A percentile compares a stretch with the other conserved stretches of the same genome.
These are phyloP conservation scores for Myriosclerotinia curreyana DNA, from an alignment of 2,329 filamentous ascomycete genomes.

Conservation along the genomic window DNA sequence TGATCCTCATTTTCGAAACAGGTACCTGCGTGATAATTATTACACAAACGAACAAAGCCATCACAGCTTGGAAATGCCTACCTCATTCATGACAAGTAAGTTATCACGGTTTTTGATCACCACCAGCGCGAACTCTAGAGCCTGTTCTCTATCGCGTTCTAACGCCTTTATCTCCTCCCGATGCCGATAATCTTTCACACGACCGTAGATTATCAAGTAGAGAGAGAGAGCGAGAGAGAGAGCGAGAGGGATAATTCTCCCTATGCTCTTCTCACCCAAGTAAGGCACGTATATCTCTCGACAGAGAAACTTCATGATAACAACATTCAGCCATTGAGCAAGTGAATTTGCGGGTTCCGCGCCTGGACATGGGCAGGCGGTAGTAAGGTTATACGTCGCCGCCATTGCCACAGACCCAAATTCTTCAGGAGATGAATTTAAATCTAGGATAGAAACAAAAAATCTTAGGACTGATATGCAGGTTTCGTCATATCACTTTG, in stretches of 20 bases:
- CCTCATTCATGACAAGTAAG: not conserved
- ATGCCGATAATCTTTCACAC: not conserved
- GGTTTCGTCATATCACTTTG: not conserved
- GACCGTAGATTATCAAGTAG: not conserved
- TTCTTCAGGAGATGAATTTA: not conserved
- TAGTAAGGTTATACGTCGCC: not conserved
- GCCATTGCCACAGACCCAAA: not conserved
- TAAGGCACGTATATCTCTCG: not conserved
- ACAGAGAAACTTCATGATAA: not conserved
- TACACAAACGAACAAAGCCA: not conserved
- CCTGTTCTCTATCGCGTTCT: too few species aligned
- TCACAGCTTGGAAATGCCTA: not conserved
- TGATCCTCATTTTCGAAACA: constrained; percentile 18
- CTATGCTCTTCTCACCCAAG: not conserved
- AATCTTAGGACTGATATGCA: not conserved
- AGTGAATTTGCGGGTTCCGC: too few species aligned
- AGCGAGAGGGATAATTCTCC: not conserved
- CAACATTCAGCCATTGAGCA: not conserved
- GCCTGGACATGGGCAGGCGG: too few species aligned
- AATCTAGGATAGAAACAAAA: not conserved
- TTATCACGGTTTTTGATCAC: too few species aligned
- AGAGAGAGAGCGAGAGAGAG: not conserved
- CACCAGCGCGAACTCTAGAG: too few species aligned
- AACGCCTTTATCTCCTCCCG: not conserved
- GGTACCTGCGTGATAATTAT: not conserved